A percentile compares a stretch with the other conserved stretches of the same genome.
Evolutionary conservation across 1,284 basidiomycete species (phyloP).

Genomic region (Ganoderma meredithae): DNA sequence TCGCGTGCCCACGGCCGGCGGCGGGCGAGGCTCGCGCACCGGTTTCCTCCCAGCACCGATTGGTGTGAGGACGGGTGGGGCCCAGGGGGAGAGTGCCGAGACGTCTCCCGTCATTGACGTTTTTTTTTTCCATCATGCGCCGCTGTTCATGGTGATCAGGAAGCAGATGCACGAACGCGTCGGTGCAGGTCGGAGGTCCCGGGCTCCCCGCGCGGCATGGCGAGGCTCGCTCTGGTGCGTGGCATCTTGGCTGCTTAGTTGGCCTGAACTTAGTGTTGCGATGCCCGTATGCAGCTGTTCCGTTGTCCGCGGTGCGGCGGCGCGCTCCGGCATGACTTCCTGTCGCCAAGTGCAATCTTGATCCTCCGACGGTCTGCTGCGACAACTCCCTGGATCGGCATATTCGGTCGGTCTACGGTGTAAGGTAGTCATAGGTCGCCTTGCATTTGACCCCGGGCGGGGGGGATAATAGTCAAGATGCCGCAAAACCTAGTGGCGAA

Average conservation of each 20-base stretch:
- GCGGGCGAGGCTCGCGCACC: not conserved
- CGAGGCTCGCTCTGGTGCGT: slow-evolving; percentile 1
- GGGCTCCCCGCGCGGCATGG: not conserved
- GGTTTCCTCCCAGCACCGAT: not conserved
- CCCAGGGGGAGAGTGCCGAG: not conserved
- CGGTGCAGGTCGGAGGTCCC: not conserved
- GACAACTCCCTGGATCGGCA: not conserved
- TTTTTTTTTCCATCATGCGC: slow-evolving; percentile 5
- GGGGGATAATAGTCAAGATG: not conserved
- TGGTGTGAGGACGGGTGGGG: not conserved
- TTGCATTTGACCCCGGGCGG: not conserved
- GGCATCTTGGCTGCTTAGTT: not conserved
- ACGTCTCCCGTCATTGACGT: not conserved
- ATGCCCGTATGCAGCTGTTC: not conserved
- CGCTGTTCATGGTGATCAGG: not conserved
- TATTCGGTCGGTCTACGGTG: not conserved
- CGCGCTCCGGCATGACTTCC: not conserved
- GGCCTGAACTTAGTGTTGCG: not conserved
- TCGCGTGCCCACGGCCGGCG: not conserved
- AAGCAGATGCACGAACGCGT: not conserved
- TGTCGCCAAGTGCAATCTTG: not conserved
- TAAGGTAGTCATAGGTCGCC: not conserved
- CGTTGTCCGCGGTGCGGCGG: not conserved
- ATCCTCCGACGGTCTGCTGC: not conserved
- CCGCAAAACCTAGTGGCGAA: not conserved